phyloP scores from a whole-genome alignment of 768 basidiomycete species.

The Suillus bovinus region DNA sequence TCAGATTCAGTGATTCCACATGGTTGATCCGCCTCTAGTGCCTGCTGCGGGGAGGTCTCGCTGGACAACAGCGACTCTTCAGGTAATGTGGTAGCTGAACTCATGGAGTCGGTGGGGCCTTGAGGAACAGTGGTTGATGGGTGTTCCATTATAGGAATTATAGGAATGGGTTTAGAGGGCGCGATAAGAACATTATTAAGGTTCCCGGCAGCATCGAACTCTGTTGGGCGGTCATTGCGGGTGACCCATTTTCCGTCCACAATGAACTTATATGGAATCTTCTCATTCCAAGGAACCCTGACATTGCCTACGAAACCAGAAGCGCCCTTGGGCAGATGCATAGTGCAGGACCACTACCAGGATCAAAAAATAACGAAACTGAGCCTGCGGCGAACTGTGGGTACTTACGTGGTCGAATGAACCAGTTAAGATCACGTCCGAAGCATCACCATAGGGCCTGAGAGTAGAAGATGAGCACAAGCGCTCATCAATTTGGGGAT shows the following conservation, averaged over 20 bases:
- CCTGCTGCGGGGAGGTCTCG: background rate
- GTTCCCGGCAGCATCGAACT: conserved; percentile 62
- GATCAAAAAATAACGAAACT: background rate
- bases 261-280: conserved; percentile 75
- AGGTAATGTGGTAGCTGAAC: conserved; percentile 1
- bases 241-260: conserved; percentile 72
- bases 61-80: background rate
- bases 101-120: conserved; percentile 15
- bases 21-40: background rate
- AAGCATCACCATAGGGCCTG: conserved; percentile 62
- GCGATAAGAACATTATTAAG: conserved; percentile 66
- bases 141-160: background rate
- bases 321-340: conserved; percentile 51
- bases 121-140: background rate
- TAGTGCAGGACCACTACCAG: conserved; percentile 60
- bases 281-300: conserved; percentile 60
- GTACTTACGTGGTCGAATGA: conserved; percentile 72
- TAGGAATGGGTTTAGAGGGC: conserved; percentile 44
- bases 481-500: conserved; percentile 17
- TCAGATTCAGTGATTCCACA: conserved; percentile 2
- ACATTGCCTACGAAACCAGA: conserved; percentile 57
- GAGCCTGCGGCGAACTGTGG: conserved; percentile 15
- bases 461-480: conserved; percentile 12
- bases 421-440: conserved; percentile 68
- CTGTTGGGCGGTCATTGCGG: conserved; percentile 55